Base-by-base conservation (phyloP, 306 rosid genomes). In the Crotalaria pallida region DNA sequence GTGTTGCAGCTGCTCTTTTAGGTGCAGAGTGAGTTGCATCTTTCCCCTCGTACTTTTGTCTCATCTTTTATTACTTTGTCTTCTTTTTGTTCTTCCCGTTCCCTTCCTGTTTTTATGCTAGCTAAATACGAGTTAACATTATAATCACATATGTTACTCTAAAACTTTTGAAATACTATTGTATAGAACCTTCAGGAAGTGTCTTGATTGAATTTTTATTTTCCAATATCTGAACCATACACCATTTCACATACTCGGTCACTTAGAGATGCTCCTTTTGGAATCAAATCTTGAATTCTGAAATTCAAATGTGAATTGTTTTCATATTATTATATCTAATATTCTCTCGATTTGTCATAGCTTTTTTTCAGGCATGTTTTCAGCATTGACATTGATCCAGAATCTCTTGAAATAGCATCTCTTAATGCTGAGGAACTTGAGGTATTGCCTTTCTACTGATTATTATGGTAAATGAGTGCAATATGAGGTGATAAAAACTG, bases 331-430 rank as follows among this genome's bases (percentile, higher is more conserved):
- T 26, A 15, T 64, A 41, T 61, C 49, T 67, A 72, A 31, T 52
- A 50, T 79, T 83, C 47, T 68, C 73, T 64, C 51, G 66, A 79
- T 49, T 72, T 76, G 48, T 75, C 66, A 75, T 84, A 80, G 75
- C 69, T 45, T 84, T 83, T 83, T 74, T 52, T 80, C 92, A 94
- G 99, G 73, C 96, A 83, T 65, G 97, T 95, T 50, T 69, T 88
- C n/a, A 73, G 97, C 80, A 82, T 95, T 64, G 99, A 91, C 65
- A 79, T 89, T n/a, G 99, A 95, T 80, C 75, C 88, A n/a, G 89
- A 91, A 40, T 88, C 99, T 70, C 91, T 91, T 75, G 96, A 86
- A 77, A 61, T 91, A 67, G 99, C 97, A 5, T 75, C 88, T 63
- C 59, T 49, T 56, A 94, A 94, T 82, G 95, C 96, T 7, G 91